Base-by-base conservation (phyloP, 164 flowering plant genomes). In the Nelumbo lutea region DNA sequence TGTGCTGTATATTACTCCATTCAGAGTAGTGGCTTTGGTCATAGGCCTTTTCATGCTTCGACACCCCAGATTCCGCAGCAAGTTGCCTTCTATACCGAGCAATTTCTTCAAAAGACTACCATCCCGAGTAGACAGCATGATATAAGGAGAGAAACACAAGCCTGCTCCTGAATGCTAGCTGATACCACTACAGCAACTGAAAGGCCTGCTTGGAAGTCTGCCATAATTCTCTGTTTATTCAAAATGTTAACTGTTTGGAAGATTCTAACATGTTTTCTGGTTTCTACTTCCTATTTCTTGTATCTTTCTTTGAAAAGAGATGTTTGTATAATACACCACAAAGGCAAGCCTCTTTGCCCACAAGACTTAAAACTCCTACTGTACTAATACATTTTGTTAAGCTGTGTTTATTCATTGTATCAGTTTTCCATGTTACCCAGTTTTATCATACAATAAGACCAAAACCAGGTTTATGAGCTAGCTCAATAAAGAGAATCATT, bases 41-140 rank as follows among this genome's bases (percentile, higher is more conserved):
- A 72, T 70, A 46, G 93, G 90, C 0, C 62, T 88, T 53, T 84
- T 82, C 66, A 78, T 79, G 68, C 73, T 88, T 40, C 74, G 93
- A 42, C 93, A 88, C 71, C 93, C 93, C 0, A 81, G 83, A 78
- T 86, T 83, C 61, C 67, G 89, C 6, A 85, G 86, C 85, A 88
- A 86, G 80, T 61, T 86, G 68, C 92, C 92, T 15, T 83, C 89
- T 5, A 83, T 84, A 38, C 90, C 93, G 14, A 81, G 81, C 82
- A 88, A 88, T 66, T 86, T 86, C 85, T 88, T 86, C 84, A 86
- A 75, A 80, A 79, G 88, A 79, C 70, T 88, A 79, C 83, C 90
- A 0, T 81, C 89, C 51, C 73, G 79, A 50, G 77, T 82, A 9
- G 93, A 86, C 68, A 75, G 86, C 67, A 55, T 86, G 84, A 75